Evolutionary conservation across 2,329 filamentous ascomycete genomes (phyloP).

Genomic region (Penicillium fuscoglaucum): DNA sequence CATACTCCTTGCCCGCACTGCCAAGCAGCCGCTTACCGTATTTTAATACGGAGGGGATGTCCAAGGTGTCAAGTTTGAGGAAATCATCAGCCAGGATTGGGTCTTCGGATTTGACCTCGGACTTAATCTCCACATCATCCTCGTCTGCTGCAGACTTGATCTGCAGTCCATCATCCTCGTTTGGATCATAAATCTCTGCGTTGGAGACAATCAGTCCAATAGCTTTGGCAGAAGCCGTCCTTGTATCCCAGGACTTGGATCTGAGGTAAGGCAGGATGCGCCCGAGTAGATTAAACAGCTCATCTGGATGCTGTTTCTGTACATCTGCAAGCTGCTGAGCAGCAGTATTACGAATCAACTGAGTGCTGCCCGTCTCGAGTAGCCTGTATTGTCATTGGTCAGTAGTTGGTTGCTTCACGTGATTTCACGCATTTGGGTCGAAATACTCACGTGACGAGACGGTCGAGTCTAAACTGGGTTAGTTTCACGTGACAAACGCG

Average conservation of each 20-base stretch:
- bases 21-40: constrained; percentile 82
- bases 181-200: constrained; percentile 84
- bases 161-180: constrained; percentile 63
- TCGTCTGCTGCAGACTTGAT: constrained; percentile 55
- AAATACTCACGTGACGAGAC: constrained; percentile 76
- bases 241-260: constrained; percentile 95
- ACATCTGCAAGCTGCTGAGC: constrained; percentile 96
- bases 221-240: constrained; percentile 88
- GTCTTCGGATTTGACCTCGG: constrained; percentile 43
- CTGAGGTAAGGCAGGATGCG: constrained; percentile 93
- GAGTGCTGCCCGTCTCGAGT: constrained; percentile 95
- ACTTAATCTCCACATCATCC: constrained; percentile 42
- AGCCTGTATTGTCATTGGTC: constrained; percentile 58
- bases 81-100: constrained; percentile 55
- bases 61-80: constrained; percentile 71
- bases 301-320: constrained; percentile 96
- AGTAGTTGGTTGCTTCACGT: constrained; percentile 19
- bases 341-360: constrained; percentile 92
- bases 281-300: constrained; percentile 91
- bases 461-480: constrained; percentile 65
- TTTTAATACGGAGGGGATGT: constrained; percentile 76
- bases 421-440: not conserved
- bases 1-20: constrained; percentile 76
- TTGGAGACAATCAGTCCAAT: constrained; percentile 92
- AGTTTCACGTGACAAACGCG: constrained; percentile 32